Evolutionary conservation across 768 basidiomycete genomes (phyloP), one percentile per base, ranked within the genome.

Genomic region (Podaxis sp.): DNA sequence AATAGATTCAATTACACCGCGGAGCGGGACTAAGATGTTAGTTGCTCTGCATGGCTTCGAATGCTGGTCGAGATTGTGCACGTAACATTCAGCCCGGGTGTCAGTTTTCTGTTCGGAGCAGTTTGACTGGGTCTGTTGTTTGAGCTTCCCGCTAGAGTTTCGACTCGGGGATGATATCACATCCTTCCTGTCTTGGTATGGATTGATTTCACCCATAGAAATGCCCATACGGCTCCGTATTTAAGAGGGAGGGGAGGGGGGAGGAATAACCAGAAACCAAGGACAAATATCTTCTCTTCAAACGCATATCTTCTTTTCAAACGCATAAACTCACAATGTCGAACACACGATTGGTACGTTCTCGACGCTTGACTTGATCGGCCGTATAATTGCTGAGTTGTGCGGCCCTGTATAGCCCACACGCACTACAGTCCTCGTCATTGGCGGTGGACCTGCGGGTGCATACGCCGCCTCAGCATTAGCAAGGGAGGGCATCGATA

Each of bases 381-480:
- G 24, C 17, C 17, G 11, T 13, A 7, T 8, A 17, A 40, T 36
- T 26, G 44, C 12, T 56, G 8, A 12, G 17, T 40, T 30, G 22
- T 49, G 37, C 33, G 20, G 6, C 1, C n/a, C 41, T 24, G 8
- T 15, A 15, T 50, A 62, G 66, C 66, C 65, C 41, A 60, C 65
- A 60, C 68, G 67, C 55, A 71, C 66, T n/a, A 62, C 68, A 2
- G 73, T 79, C 50, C 69, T 78, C 7, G 69, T 80, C 53, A 73
- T 80, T 15, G 78, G 78, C 5, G 82, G 79, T n/a, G 82, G 82
- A 7, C 82, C 82, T 48, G 77, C 76, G 8, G 82, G 82, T 0
- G 74, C 75, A 17, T 83, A 81, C 64, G 76, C 80, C n/a, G 82
- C 82, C 5, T 70, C 78, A 4, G 77, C 71, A 15, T 71, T 84